Base-by-base conservation (phyloP, 805 yeast genomes). In the Starmera amethionina region DNA sequence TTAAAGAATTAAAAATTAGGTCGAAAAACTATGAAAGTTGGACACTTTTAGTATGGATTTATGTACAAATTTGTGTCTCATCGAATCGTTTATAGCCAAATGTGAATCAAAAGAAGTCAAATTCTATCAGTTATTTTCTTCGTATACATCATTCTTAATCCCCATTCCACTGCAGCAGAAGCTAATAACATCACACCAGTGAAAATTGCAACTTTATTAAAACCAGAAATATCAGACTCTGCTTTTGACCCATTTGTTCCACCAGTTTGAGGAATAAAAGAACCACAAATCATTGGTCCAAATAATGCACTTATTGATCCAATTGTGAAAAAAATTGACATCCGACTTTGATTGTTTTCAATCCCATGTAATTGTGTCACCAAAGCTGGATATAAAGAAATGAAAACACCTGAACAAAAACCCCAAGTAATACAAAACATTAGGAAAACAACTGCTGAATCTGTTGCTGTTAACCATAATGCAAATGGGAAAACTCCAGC, bases 251-350 rank as follows among this genome's bases (percentile, higher is more conserved):
- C 37, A 22, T 22, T 22, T 7, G 27, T 22, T 7, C 27, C 27
- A 22, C 27, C 27, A 22, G 27, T 22, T 18, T 28, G 37, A 3
- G 65, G 64, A 31, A 63, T 44, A 32, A 60, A 64, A 6, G 49
- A 36, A 5, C 68, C 68, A 14, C 57, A 59, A 30, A 63, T 55
- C 18, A 60, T 48, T 12, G 67, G 61, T 1, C 67, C 68, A 25
- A 63, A 50, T 18, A 65, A 40, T 2, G 60, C 47, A 11, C 60
- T 62, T 10, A 63, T 40, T 4, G 54, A 54, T 7, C 55, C 56
- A 32, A 54, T 38, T 19, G 60, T 39, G 35, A 54, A 62, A 37
- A 59, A 44, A 2, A 61, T 42, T 0, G 58, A 40, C 36, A 65
- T 42, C n/a, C 64, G 49, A 2, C 64, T 55, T 13, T 55, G 49